Conservation (phyloP, 73 alveolate species). For the Tetrahymena borealis region DNA sequence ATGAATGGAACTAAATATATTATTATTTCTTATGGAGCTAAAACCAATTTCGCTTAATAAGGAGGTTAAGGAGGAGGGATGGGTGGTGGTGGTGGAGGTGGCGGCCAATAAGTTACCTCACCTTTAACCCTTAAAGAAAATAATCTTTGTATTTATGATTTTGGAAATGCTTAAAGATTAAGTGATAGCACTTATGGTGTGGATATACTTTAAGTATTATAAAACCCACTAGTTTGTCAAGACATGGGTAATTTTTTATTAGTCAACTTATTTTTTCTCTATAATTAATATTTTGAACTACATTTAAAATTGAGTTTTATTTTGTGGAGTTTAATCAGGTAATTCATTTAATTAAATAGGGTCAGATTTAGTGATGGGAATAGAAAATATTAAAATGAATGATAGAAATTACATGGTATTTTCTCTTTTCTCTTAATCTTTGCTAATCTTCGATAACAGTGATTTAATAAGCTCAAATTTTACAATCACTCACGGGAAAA, state of each 20-base stretch:
- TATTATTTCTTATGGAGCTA: neutral
- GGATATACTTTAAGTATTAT: neutral
- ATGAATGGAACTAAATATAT: neutral
- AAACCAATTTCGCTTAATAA: neutral
- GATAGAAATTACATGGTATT: neutral
- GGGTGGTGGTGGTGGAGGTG: neutral
- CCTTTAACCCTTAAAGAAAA: neutral
- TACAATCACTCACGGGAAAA: neutral
- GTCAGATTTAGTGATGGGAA: neutral
- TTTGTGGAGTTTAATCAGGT: too few relatives aligned
- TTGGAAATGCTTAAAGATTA: neutral
- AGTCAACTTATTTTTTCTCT: too few relatives aligned
- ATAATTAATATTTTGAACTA: too few relatives aligned
- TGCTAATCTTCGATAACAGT: neutral
- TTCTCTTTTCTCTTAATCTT: neutral
- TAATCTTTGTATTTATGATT: neutral
- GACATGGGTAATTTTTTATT: neutral
- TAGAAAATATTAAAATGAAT: neutral
- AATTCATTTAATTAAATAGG: neutral
- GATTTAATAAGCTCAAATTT: neutral
- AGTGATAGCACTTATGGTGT: neutral
- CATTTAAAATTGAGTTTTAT: too few relatives aligned
- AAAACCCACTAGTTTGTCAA: neutral
- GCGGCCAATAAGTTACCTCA: neutral
- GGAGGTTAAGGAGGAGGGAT: neutral